phyloP scores from a whole-genome alignment of 2,329 filamentous ascomycete genomes.

The Cytospora leucostoma region DNA sequence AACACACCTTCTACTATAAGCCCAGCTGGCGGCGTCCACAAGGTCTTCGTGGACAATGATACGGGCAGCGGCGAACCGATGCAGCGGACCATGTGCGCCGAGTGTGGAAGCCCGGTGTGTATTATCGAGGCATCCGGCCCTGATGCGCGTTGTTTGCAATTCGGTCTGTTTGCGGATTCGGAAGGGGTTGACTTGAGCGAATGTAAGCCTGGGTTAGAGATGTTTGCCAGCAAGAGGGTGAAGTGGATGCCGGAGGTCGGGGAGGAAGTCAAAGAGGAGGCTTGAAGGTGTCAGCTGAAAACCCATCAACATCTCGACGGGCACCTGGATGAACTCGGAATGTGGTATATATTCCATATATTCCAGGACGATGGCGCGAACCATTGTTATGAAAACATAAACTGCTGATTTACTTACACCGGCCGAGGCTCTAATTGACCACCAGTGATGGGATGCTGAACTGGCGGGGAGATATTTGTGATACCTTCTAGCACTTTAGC shows the following conservation, averaged over 20 bases:
- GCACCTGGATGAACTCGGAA: neutral
- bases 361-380: neutral
- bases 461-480: too few relatives aligned
- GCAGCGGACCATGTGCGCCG: slow-evolving; percentile 27
- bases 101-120: slow-evolving; percentile 25
- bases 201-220: slow-evolving; percentile 16
- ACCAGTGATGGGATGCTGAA: neutral
- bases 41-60: slow-evolving; percentile 18
- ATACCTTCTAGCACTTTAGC: too few relatives aligned
- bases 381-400: neutral
- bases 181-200: slow-evolving; percentile 10
- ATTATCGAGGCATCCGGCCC: slow-evolving; percentile 18
- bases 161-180: slow-evolving; percentile 21
- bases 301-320: neutral
- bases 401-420: neutral
- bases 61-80: slow-evolving; percentile 24
- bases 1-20: neutral
- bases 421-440: neutral
- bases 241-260: slow-evolving; percentile 24
- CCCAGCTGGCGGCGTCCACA: slow-evolving; percentile 11
- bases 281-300: neutral
- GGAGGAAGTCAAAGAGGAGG: slow-evolving; percentile 19
- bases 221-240: slow-evolving; percentile 22
- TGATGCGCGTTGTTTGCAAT: slow-evolving; percentile 22
- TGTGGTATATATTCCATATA: neutral